Base-by-base conservation (phyloP, 805 yeast genomes). In the Saccharomycopsis guyanensis region DNA sequence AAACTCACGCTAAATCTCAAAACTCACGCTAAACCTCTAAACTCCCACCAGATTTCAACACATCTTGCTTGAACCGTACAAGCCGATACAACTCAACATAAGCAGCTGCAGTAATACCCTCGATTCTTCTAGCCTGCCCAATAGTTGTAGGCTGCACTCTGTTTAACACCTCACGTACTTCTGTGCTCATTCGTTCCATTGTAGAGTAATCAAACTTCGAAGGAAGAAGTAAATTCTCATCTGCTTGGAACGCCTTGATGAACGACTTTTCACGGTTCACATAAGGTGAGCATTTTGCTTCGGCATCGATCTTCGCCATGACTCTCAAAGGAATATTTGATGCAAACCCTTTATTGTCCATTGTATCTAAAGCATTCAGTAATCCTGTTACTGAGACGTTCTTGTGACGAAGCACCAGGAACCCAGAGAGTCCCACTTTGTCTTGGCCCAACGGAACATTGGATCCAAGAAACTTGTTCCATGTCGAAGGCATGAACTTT, bases 41-140 rank as follows among this genome's bases (percentile, higher is more conserved):
- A n/a, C n/a, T n/a, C n/a, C n/a, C n/a, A n/a, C n/a, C n/a, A n/a
- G n/a, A 5, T 22, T 40, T 40, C 23, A 40, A 31, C 5, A 19
- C 37, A 8, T 40, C 24, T 22, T 40, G 43, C 15, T 58, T 56
- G 8, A 58, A 42, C 50, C 60, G 63, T 4, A 59, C 69, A 46
- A 82, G 60, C 51, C 80, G 70, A 58, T 80, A 85, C 40, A 89
- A 69, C 58, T 86, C 94, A 53, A 87, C 83, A 15, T 86, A 69
- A 0, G 96, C 93, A 0, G 96, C 91, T 0, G 97, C 96, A 0
- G 97, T 91, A 2, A 93, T 80, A 0, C 98, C 97, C 57, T 93
- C 95, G 10, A 91, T 83, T 55, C 97, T 71, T 59, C 95, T 73
- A 0, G 97, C 97, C 60, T 93, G 97, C 0, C 97, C 97, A 38